Percentiles rank a stretch among this genome's conserved stretches.
These are phyloP conservation scores for Leucocoprinus sp. DNA, from an alignment of 768 basidiomycete species.

Conservation along the genomic window DNA sequence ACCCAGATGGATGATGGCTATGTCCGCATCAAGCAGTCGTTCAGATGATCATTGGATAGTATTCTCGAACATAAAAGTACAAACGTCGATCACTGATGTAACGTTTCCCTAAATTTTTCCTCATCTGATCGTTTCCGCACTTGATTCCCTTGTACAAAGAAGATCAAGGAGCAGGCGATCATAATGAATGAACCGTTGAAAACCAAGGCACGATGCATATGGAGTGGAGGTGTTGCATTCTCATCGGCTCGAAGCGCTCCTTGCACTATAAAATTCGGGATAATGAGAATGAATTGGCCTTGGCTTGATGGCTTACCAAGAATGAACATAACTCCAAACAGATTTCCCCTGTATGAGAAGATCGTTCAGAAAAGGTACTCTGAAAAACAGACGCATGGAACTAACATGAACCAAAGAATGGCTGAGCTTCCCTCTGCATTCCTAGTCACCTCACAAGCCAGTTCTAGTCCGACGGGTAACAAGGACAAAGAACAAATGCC, in stretches of 20 bases:
- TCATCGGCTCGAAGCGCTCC: slow-evolving; percentile 58
- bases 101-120: slow-evolving; percentile 26
- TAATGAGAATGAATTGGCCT: neutral
- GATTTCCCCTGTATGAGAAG: slow-evolving; percentile 43
- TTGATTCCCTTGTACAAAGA: slow-evolving; percentile 54
- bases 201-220: slow-evolving; percentile 63
- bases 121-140: slow-evolving; percentile 57
- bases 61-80: too few relatives aligned
- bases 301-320: slow-evolving; percentile 35
- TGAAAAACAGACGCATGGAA: slow-evolving; percentile 10
- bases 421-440: slow-evolving; percentile 75
- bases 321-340: slow-evolving; percentile 54
- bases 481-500: slow-evolving; percentile 60
- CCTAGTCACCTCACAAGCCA: slow-evolving; percentile 72
- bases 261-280: slow-evolving; percentile 35
- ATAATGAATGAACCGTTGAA: slow-evolving; percentile 52
- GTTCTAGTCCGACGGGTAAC: slow-evolving; percentile 70
- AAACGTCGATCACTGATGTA: too few relatives aligned
- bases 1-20: too few relatives aligned
- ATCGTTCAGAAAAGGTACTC: neutral
- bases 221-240: slow-evolving; percentile 58
- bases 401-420: slow-evolving; percentile 67
- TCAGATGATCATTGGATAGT: too few relatives aligned
- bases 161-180: slow-evolving; percentile 29
- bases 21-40: too few relatives aligned